These are phyloP conservation scores for Phytophthora crassamura DNA, from an alignment of 352 stramenopile species.

Conservation along the genomic window DNA sequence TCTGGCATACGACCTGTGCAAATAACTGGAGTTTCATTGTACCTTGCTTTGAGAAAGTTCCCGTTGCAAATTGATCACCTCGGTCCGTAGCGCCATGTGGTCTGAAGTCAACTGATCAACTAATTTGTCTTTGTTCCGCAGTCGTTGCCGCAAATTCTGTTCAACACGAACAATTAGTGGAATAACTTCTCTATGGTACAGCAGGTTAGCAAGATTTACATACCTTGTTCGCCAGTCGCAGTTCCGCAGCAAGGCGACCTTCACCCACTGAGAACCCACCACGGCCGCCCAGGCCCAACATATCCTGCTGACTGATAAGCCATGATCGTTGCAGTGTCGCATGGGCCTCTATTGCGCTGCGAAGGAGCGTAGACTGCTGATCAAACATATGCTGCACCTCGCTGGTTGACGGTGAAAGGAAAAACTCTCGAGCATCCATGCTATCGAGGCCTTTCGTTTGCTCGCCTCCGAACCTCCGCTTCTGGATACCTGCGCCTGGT, in stretches of 20 bases:
- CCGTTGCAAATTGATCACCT: slow-evolving; percentile 67
- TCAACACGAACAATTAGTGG: slow-evolving; percentile 10
- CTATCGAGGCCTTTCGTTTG: slow-evolving; percentile 59
- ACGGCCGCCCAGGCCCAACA: slow-evolving; percentile 60
- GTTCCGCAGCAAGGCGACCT: slow-evolving; percentile 77
- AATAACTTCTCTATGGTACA: neutral
- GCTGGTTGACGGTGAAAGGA: slow-evolving; percentile 83
- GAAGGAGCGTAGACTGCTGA: slow-evolving; percentile 78
- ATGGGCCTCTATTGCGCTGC: slow-evolving; percentile 75
- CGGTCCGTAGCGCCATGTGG: slow-evolving; percentile 59
- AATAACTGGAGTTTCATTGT: slow-evolving; percentile 1
- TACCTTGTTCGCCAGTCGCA: slow-evolving; percentile 88
- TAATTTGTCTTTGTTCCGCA: slow-evolving; percentile 86
- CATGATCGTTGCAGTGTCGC: slow-evolving; percentile 78
- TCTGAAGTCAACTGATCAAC: slow-evolving; percentile 84
- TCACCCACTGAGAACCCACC: slow-evolving; percentile 81
- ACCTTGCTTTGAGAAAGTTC: slow-evolving; percentile 74
- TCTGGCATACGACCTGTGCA: too few species aligned
- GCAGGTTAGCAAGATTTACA: too few species aligned
- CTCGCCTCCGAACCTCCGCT: slow-evolving; percentile 54
- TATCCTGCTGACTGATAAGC: slow-evolving; percentile 77
- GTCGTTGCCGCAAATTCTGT: slow-evolving; percentile 81
- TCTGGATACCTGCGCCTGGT: slow-evolving; percentile 34
- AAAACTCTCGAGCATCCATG: slow-evolving; percentile 73
- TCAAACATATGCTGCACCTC: slow-evolving; percentile 92